Evolutionary conservation across 2,329 filamentous ascomycete genomes (phyloP).

Genomic region (Metarhizium brunneum): DNA sequence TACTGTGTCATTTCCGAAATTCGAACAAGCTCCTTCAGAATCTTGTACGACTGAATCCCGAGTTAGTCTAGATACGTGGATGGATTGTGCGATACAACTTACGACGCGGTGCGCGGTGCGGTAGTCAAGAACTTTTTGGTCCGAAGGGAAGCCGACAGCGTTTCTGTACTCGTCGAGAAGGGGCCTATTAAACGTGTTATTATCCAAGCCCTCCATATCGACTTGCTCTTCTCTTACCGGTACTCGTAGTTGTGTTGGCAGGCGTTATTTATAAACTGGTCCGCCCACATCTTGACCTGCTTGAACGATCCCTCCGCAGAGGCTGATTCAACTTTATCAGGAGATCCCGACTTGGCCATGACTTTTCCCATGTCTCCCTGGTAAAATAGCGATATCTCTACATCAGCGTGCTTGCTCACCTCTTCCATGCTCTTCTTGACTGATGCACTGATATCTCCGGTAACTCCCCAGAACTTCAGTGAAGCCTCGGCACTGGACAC

Average conservation of each 20-base stretch:
- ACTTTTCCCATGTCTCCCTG: background rate
- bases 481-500: background rate
- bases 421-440: background rate
- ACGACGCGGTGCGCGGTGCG: too few species aligned
- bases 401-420: background rate
- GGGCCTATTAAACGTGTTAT: too few species aligned
- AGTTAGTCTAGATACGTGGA: too few species aligned
- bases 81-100: too few species aligned
- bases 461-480: background rate
- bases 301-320: background rate
- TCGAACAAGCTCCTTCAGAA: too few species aligned
- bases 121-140: too few species aligned
- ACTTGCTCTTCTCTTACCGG: background rate
- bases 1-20: too few species aligned
- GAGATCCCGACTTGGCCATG: background rate
- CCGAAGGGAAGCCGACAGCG: too few species aligned
- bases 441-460: background rate
- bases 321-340: background rate
- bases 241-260: background rate
- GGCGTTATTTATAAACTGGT: background rate
- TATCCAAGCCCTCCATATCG: too few species aligned
- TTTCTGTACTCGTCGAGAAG: too few species aligned
- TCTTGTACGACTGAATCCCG: too few species aligned
- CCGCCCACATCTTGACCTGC: background rate
- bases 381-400: constrained; percentile 1